A percentile compares a stretch with the other conserved stretches of the same genome.
phyloP scores from a whole-genome alignment of 2,329 filamentous ascomycete species.

The Fusarium subglutinans region DNA sequence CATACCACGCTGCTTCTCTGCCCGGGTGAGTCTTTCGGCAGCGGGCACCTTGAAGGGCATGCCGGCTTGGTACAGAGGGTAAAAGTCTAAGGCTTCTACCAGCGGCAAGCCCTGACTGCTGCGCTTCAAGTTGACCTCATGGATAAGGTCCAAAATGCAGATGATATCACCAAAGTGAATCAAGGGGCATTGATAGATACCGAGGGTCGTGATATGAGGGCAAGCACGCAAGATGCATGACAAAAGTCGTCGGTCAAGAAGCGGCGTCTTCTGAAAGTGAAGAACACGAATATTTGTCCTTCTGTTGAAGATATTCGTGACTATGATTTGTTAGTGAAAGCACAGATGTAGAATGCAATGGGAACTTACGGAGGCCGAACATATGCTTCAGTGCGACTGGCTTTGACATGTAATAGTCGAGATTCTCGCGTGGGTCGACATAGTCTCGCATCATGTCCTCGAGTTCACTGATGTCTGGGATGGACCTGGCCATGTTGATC shows the following conservation, averaged over 20 bases:
- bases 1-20: not conserved
- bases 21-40: not conserved
- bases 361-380: conserved; percentile 37
- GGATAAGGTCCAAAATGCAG: conserved; percentile 48
- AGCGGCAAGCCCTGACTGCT: not conserved
- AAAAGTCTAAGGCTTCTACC: conserved; percentile 47
- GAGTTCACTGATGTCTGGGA: conserved; percentile 10
- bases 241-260: conserved; percentile 47
- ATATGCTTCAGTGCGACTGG: conserved; percentile 12
- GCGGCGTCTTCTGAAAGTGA: conserved; percentile 44
- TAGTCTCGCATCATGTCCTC: not conserved
- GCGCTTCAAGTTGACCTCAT: conserved; percentile 47
- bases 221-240: conserved; percentile 49
- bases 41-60: conserved; percentile 25
- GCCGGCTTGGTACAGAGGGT: conserved; percentile 46
- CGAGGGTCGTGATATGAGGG: conserved; percentile 46
- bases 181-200: conserved; percentile 51
- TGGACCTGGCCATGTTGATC: conserved; percentile 9
- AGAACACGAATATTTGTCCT: conserved; percentile 36
- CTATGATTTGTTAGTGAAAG: conserved; percentile 34
- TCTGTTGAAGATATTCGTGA: conserved; percentile 34
- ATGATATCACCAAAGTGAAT: conserved; percentile 50
- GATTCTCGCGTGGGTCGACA: not conserved
- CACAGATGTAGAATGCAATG: not conserved
- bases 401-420: conserved; percentile 14